A percentile compares a stretch with the other conserved stretches of the same genome.
Conservation (phyloP, 2,329 filamentous ascomycete genomes). For the Samsoniella hepiali region DNA sequence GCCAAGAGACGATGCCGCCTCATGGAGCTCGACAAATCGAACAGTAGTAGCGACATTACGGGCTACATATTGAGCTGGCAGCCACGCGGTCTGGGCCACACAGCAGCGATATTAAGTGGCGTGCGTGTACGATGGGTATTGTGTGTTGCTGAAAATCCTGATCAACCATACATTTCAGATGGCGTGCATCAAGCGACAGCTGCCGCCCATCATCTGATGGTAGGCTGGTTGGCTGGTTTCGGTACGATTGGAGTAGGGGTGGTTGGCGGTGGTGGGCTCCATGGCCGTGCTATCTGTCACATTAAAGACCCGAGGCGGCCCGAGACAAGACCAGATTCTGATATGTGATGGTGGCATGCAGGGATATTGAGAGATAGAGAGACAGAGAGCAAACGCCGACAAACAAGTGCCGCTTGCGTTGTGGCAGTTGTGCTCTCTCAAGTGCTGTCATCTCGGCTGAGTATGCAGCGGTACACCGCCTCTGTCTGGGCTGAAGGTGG, state of each 20-base stretch:
- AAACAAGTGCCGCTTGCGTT: not conserved
- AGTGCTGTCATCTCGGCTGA: not conserved
- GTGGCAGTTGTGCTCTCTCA: not conserved
- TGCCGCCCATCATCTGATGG: not conserved
- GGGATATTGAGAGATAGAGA: not conserved
- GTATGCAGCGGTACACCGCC: conserved; percentile 6
- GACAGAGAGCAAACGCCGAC: not conserved
- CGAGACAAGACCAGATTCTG: conserved; percentile 3
- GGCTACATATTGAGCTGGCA: not conserved
- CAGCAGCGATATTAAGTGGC: not conserved
- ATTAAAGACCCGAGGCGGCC: not conserved
- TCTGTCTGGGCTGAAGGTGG: not conserved
- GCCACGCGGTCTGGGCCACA: not conserved
- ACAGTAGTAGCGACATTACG: not conserved
- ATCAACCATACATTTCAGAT: too few species aligned
- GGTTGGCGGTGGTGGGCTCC: not conserved
- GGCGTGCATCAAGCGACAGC: not conserved
- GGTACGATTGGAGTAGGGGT: not conserved
- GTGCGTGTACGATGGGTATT: not conserved
- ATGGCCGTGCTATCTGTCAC: not conserved
- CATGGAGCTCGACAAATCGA: not conserved
- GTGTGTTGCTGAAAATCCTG: not conserved
- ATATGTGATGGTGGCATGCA: not conserved
- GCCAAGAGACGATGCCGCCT: not conserved
- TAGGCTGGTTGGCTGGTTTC: not conserved